Base-by-base conservation (phyloP, 2,329 filamentous ascomycete genomes). In the Zalaria sp. region DNA sequence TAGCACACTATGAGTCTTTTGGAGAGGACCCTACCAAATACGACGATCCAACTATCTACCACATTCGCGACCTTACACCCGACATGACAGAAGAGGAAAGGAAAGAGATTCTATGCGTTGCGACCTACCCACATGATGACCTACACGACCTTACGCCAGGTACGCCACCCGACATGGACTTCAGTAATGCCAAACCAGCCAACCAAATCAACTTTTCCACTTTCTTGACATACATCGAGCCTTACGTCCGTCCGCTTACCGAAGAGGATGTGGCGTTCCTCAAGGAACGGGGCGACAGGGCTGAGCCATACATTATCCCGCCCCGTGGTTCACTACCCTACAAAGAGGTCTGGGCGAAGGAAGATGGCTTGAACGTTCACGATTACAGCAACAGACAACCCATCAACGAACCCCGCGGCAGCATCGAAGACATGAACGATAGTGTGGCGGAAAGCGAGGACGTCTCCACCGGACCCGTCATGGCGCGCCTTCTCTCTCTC, bases 231-330 rank as follows among this genome's bases (percentile, higher is more conserved):
- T 94, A 91, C 57, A 75, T 93, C 42, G 91, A 98, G 48, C 85
- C 88, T 0, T 96, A 84, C 64, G 91, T 95, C 49, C 77, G 89
- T 4, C 79, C 83, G 0, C 82, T 93, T 51, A 84, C 81, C 0
- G 91, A 98, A 57, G 91, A 98, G 57, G 91, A 98, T 56, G 74
- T 95, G 37, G 86, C 85, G 1, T 98, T 95, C 57, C 63, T 98
- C 32, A 80, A 88, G 53, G 91, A 98, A 62, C 47, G 73, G 53
- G 86, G 88, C 43, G 88, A 98, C 59, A 77, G 91, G 32, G 68
- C 81, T 25, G 79, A 73, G 2, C 85, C 89, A 1, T 96, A 95
- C 53, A 68, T 88, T 32, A 86, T 94, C 61, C 87, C 89, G 5
- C 80, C 81, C 49, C 79, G 87, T 25, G 88, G 87, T 37, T 83